Conservation (phyloP, 1,284 basidiomycete species). For the Naganishia albida region DNA sequence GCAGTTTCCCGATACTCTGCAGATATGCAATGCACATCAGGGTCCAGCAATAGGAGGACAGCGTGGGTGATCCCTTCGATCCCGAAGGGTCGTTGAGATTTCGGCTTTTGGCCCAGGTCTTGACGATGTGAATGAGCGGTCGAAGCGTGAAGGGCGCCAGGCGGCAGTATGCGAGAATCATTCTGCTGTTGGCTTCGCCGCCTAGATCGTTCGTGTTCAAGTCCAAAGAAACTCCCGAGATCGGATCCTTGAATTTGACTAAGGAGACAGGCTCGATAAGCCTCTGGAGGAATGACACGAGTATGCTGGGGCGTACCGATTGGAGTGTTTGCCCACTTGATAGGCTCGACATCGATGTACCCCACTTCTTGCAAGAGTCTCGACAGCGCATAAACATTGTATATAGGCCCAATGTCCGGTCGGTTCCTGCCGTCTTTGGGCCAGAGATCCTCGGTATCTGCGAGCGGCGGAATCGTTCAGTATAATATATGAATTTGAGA, state of each 20-base stretch:
- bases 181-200: slow-evolving; percentile 50
- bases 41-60: slow-evolving; percentile 53
- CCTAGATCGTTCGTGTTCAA: slow-evolving; percentile 52
- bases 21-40: slow-evolving; percentile 54
- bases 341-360: slow-evolving; percentile 36
- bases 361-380: slow-evolving; percentile 35
- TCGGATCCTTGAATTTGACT: slow-evolving; percentile 48
- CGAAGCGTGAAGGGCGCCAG: slow-evolving; percentile 50
- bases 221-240: slow-evolving; percentile 43
- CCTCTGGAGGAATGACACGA: not conserved
- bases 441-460: slow-evolving; percentile 22
- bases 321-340: slow-evolving; percentile 45
- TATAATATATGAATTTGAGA: not conserved
- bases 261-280: not conserved
- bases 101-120: slow-evolving; percentile 49
- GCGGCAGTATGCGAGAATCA: slow-evolving; percentile 52
- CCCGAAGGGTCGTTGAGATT: slow-evolving; percentile 51
- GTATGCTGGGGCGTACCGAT: slow-evolving; percentile 38
- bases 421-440: slow-evolving; percentile 29
- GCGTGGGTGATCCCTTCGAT: slow-evolving; percentile 41
- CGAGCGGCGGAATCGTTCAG: not conserved
- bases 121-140: slow-evolving; percentile 51
- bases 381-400: slow-evolving; percentile 43
- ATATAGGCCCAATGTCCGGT: slow-evolving; percentile 37
- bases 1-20: slow-evolving; percentile 44